Percentiles rank a stretch among this genome's conserved stretches.
Conservation (phyloP, 2,329 filamentous ascomycete genomes). For the Leptosphaerulina australis region DNA sequence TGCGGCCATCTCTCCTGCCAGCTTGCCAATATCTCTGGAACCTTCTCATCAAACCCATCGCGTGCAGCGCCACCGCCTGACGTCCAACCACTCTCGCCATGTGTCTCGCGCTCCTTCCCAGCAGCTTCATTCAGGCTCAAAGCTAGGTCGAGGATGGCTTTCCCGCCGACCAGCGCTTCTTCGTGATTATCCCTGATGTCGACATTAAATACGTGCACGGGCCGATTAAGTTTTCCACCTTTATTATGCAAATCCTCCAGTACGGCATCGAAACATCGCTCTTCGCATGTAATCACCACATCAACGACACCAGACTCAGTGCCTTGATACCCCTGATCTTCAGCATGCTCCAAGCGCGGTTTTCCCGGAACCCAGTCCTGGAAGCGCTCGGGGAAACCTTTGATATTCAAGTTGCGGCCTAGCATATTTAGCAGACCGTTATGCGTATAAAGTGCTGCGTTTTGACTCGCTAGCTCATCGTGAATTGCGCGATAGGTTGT, state of each 20-base stretch:
- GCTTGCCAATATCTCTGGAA: constrained; percentile 85
- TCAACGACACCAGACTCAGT: constrained; percentile 91
- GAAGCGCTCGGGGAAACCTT: constrained; percentile 96
- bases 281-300: constrained; percentile 95
- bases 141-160: constrained; percentile 90
- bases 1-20: constrained; percentile 98
- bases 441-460: constrained; percentile 82
- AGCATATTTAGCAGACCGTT: constrained; percentile 98
- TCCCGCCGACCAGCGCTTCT: constrained; percentile 87
- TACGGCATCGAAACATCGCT: constrained; percentile 97
- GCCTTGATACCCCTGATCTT: constrained; percentile 76
- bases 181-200: constrained; percentile 99
- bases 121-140: constrained; percentile 83
- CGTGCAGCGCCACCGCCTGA: constrained; percentile 64
- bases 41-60: constrained; percentile 84
- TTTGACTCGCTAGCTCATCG: constrained; percentile 84
- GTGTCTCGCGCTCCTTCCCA: constrained; percentile 71
- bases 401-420: constrained; percentile 86
- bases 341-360: constrained; percentile 73
- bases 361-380: constrained; percentile 94
- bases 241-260: constrained; percentile 89
- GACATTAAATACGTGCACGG: constrained; percentile 97
- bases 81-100: constrained; percentile 71
- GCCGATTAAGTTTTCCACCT: constrained; percentile 84
- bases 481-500: constrained; percentile 96